Evolutionary conservation across 129 eudicot genomes (phyloP).

Genomic region (Centaurea solstitialis): DNA sequence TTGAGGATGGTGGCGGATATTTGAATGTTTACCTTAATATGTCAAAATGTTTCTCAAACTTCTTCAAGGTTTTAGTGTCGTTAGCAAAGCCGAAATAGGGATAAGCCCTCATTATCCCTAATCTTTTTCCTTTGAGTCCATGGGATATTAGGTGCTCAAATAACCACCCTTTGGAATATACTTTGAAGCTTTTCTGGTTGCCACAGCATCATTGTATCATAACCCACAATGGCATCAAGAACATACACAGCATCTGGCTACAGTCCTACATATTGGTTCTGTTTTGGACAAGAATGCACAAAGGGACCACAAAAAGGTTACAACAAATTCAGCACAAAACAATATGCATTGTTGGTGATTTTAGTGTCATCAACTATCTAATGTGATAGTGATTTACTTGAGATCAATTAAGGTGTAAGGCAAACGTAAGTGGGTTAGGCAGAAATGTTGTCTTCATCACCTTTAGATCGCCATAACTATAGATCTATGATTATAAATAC

Average conservation of each 20-base stretch:
- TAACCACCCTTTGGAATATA: constrained; percentile 65
- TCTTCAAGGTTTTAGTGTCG: constrained; percentile 30
- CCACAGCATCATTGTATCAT: constrained; percentile 54
- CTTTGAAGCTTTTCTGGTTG: constrained; percentile 53
- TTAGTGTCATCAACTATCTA: no score
- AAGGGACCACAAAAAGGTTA: not conserved
- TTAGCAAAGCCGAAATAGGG: constrained; percentile 35
- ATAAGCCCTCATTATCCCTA: constrained; percentile 48
- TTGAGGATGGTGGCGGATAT: not conserved
- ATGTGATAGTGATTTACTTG: no score
- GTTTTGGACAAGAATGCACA: not conserved
- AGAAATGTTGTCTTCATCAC: no score
- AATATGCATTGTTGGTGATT: no score
- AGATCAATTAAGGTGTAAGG: no score
- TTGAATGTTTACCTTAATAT: constrained; percentile 38
- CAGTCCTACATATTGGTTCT: constrained; percentile 73
- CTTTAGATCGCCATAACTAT: no score
- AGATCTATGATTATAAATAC: no score
- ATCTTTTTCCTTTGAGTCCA: constrained; percentile 60
- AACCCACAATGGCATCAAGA: constrained; percentile 63
- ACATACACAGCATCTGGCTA: constrained; percentile 60
- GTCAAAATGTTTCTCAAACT: constrained; percentile 47
- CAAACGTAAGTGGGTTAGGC: no score
- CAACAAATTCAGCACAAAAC: not conserved
- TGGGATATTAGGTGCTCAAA: constrained; percentile 40